These are phyloP conservation scores for Xylaria sp. DNA, from an alignment of 2,329 filamentous ascomycete genomes.

Conservation along the genomic window DNA sequence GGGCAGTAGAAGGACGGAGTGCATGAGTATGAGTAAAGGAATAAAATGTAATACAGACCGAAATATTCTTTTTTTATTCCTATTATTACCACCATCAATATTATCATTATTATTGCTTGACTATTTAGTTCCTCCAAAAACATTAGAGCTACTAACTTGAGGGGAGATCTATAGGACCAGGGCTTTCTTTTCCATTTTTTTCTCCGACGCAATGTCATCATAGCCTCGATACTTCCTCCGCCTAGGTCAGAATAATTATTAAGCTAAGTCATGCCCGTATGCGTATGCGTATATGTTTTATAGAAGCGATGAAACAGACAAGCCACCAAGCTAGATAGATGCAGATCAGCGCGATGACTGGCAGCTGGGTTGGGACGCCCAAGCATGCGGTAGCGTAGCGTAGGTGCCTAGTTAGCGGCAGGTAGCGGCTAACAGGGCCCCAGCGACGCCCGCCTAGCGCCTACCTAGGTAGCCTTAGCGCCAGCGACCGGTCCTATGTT, in stretches of 20 bases:
- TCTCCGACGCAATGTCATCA: constrained; percentile 19
- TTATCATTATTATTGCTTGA: no score
- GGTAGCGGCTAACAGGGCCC: constrained; percentile 22
- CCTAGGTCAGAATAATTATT: constrained; percentile 8
- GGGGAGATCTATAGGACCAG: not conserved
- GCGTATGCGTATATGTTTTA: constrained; percentile 4
- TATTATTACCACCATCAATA: no score
- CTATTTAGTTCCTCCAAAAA: no score
- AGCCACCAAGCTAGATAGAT: constrained; percentile 13
- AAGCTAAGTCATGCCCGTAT: constrained; percentile 10
- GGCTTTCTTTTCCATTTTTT: constrained; percentile 16
- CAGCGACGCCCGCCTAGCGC: not conserved
- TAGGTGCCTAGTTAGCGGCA: not conserved
- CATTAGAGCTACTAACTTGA: not conserved
- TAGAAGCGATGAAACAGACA: constrained; percentile 24
- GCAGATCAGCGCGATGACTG: constrained; percentile 38
- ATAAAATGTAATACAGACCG: not conserved
- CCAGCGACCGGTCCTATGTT: constrained; percentile 28
- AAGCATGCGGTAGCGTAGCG: not conserved
- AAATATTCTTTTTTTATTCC: not conserved
- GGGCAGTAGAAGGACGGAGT: constrained; percentile 2
- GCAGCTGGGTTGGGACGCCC: constrained; percentile 33
- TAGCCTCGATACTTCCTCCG: not conserved
- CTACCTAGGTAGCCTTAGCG: constrained; percentile 17
- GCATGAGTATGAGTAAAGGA: constrained; percentile 2